phyloP scores from a whole-genome alignment of 768 basidiomycete species.

The Chiua virens region DNA sequence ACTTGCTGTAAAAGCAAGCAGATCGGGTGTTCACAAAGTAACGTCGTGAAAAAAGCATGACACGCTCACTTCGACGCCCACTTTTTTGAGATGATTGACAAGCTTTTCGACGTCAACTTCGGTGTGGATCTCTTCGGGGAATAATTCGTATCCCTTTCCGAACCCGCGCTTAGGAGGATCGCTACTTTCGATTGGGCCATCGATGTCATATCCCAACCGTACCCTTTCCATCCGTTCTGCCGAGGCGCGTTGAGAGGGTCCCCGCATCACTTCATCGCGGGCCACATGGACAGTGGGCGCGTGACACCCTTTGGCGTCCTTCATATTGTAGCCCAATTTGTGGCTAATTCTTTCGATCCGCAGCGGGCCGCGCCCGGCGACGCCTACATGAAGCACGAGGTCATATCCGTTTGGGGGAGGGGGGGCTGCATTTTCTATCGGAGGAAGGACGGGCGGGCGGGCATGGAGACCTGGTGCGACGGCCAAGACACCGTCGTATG shows the following conservation, averaged over 20 bases:
- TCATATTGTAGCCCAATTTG: slow-evolving; percentile 68
- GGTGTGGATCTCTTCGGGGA: slow-evolving; percentile 36
- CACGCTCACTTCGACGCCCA: slow-evolving; percentile 32
- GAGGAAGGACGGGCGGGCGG: slow-evolving; percentile 51
- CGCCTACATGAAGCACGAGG: slow-evolving; percentile 70
- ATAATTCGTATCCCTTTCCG: slow-evolving; percentile 36
- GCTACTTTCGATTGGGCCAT: slow-evolving; percentile 24
- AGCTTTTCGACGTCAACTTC: slow-evolving; percentile 36
- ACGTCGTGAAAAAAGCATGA: neutral
- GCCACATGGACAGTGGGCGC: slow-evolving; percentile 44
- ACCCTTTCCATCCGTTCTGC: slow-evolving; percentile 30
- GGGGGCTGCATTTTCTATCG: slow-evolving; percentile 39
- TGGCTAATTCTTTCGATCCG: slow-evolving; percentile 66
- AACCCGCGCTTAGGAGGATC: slow-evolving; percentile 37
- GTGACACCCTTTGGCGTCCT: slow-evolving; percentile 58
- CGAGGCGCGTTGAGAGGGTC: slow-evolving; percentile 22
- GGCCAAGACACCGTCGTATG: slow-evolving; percentile 55
- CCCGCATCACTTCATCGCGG: slow-evolving; percentile 22
- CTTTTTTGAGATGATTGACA: slow-evolving; percentile 35
- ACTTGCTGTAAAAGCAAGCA: slow-evolving; percentile 47
- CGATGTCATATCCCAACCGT: slow-evolving; percentile 30
- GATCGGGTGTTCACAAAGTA: slow-evolving; percentile 6
- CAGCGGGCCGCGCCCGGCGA: slow-evolving; percentile 61
- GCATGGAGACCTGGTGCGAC: slow-evolving; percentile 58
- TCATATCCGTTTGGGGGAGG: slow-evolving; percentile 55